Evolutionary conservation across 495 filamentous ascomycete species (phyloP).

Genomic region (Cercophora samala): DNA sequence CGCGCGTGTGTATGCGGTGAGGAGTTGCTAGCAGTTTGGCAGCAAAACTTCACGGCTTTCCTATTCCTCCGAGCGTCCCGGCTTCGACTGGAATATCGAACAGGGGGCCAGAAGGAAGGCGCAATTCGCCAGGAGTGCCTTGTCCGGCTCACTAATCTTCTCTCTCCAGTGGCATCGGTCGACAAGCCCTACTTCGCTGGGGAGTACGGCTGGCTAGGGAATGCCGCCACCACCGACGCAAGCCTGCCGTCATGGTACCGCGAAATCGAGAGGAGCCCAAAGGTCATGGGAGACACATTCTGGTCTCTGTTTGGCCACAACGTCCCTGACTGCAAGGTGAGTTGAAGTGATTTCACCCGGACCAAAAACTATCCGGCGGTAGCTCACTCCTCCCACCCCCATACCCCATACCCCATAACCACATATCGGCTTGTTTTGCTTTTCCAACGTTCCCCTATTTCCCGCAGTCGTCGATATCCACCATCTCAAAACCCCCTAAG

Average conservation of each 20-base stretch:
- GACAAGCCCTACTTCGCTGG: conserved; percentile 49
- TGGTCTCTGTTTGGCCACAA: conserved; percentile 54
- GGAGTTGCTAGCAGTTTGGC: not conserved
- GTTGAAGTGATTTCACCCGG: conserved; percentile 15
- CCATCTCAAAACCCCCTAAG: not conserved
- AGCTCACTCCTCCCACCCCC: not conserved
- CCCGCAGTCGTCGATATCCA: not conserved
- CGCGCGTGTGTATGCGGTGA: not conserved
- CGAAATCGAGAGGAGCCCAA: conserved; percentile 42
- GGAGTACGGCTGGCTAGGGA: conserved; percentile 53
- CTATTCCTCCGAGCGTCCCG: not conserved
- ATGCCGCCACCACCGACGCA: conserved; percentile 22
- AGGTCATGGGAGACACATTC: conserved; percentile 46
- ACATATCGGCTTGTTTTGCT: conserved; percentile 3
- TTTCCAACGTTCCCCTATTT: not conserved
- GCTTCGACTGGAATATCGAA: not conserved
- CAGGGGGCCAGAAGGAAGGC: not conserved
- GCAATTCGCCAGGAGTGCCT: not conserved
- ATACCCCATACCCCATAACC: not conserved
- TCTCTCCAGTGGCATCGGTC: conserved; percentile 24
- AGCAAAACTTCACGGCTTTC: not conserved
- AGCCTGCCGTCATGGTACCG: conserved; percentile 45
- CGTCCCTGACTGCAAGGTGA: conserved; percentile 47
- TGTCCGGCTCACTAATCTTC: not conserved
- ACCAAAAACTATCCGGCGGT: not conserved